Evolutionary conservation across 2,329 filamentous ascomycete genomes (phyloP).

Genomic region (Saccharata proteae): DNA sequence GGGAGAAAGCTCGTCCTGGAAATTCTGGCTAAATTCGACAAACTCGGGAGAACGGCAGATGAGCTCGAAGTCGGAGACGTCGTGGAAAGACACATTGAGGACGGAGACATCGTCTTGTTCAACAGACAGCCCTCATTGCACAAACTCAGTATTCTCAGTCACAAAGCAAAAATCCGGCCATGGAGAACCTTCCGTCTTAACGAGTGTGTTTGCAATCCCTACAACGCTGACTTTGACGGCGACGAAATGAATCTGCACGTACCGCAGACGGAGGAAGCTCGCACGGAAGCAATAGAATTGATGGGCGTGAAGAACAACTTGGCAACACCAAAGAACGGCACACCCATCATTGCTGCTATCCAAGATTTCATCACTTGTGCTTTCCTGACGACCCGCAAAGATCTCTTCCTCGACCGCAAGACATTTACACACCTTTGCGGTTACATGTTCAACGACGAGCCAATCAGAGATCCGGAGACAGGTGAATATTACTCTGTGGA

Average conservation of each 20-base stretch:
- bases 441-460: conserved; percentile 77
- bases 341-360: conserved; percentile 96
- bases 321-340: conserved; percentile 91
- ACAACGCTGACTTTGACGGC: conserved; percentile 98
- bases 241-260: conserved; percentile 99
- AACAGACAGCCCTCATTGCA: conserved; percentile 96
- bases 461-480: conserved; percentile 34
- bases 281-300: conserved; percentile 85
- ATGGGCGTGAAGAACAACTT: conserved; percentile 99
- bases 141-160: conserved; percentile 96
- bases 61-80: conserved; percentile 71
- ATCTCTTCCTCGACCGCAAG: conserved; percentile 80
- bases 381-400: conserved; percentile 82
- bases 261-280: conserved; percentile 91
- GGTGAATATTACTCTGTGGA: conserved; percentile 53
- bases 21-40: conserved; percentile 44
- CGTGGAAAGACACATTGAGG: conserved; percentile 88
- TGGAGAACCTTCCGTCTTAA: conserved; percentile 95
- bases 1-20: conserved; percentile 65
- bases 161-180: conserved; percentile 83
- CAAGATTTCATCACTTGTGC: conserved; percentile 98
- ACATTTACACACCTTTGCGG: conserved; percentile 83
- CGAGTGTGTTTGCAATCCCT: conserved; percentile 94
- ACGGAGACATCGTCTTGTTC: conserved; percentile 92
- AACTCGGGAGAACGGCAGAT: conserved; percentile 58